Evolutionary conservation across 208 protist genomes (phyloP), one percentile per base, ranked within the genome.

Genomic region (Trypanosomatidae sp.): DNA sequence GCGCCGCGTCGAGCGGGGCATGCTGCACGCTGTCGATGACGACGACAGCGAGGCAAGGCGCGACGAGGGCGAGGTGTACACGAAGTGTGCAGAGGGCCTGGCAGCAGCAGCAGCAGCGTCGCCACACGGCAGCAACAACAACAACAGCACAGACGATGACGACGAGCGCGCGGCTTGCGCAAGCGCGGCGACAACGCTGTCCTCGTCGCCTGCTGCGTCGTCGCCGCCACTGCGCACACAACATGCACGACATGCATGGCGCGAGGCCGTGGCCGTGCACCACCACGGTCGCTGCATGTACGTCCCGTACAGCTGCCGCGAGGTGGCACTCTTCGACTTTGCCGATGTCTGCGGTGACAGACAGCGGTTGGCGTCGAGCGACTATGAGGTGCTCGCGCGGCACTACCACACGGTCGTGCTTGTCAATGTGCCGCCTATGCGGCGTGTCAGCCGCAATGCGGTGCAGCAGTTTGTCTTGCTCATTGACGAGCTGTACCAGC

Each of bases 401-500:
- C 44, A 64, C 10, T 89, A 76, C 40, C 81, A 94, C 58, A 89
- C 81, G 7, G 50, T 94, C 16, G 48, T 94, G 38, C 60, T 94
- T 37, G 69, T 61, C 3, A 87, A 86, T 55, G 61, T 94, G 7
- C 86, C 86, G 11, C 64, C 72, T 20, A 75, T 93, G 39, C 63
- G 74, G 26, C 44, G 48, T 0, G 37, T 70, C 8, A 73, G 64
- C 40, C 62, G 52, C 35, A 87, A 94, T 48, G 65, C 71, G 5
- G 61, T 72, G 27, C 72, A 88, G 21, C 80, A 87, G 56, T 94
- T 94, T 44, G 56, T 94, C 37, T 59, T 87, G 32, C 56, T 94
- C 13, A 66, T 94, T 1, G 85, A 94, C 43, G 81, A 91, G 57
- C 51, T 94, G 18, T 94, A 94, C 46, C 85, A 91, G 44, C 68